These are phyloP conservation scores for Agrostemma githago DNA, from an alignment of 148 eudicot species.

Conservation along the genomic window DNA sequence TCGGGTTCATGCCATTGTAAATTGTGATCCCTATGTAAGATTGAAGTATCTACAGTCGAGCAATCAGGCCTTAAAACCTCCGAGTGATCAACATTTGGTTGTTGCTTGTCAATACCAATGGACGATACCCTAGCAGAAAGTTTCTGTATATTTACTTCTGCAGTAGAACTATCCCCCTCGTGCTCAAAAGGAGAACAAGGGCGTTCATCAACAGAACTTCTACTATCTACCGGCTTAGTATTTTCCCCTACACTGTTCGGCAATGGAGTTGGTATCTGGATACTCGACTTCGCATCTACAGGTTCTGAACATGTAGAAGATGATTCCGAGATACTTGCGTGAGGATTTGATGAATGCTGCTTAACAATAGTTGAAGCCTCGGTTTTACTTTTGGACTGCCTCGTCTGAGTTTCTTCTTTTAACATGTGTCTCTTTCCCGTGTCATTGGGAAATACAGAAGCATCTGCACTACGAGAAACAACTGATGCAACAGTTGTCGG, in stretches of 20 bases:
- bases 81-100: slow-evolving; percentile 27
- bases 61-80: slow-evolving; percentile 24
- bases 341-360: slow-evolving; percentile 25
- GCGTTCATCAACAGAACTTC: slow-evolving; percentile 20
- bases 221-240: slow-evolving; percentile 17
- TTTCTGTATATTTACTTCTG: slow-evolving; percentile 33
- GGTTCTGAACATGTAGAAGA: slow-evolving; percentile 28
- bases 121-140: slow-evolving; percentile 38
- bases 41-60: slow-evolving; percentile 30
- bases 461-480: slow-evolving; percentile 29
- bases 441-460: slow-evolving; percentile 30
- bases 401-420: slow-evolving; percentile 33
- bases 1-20: slow-evolving; percentile 27
- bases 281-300: slow-evolving; percentile 24
- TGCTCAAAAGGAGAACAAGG: slow-evolving; percentile 28
- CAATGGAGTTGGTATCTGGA: slow-evolving; percentile 25
- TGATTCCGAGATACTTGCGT: slow-evolving; percentile 25
- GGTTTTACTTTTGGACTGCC: slow-evolving; percentile 31
- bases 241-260: slow-evolving; percentile 18
- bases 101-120: slow-evolving; percentile 29
- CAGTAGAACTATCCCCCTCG: slow-evolving; percentile 20
- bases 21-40: slow-evolving; percentile 26
- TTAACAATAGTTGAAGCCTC: slow-evolving; percentile 37
- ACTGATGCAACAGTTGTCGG: slow-evolving; percentile 36
- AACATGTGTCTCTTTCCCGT: slow-evolving; percentile 32